Base-by-base conservation (phyloP, 108 stramenopile genomes). In the Stephanodiscus triporus region DNA sequence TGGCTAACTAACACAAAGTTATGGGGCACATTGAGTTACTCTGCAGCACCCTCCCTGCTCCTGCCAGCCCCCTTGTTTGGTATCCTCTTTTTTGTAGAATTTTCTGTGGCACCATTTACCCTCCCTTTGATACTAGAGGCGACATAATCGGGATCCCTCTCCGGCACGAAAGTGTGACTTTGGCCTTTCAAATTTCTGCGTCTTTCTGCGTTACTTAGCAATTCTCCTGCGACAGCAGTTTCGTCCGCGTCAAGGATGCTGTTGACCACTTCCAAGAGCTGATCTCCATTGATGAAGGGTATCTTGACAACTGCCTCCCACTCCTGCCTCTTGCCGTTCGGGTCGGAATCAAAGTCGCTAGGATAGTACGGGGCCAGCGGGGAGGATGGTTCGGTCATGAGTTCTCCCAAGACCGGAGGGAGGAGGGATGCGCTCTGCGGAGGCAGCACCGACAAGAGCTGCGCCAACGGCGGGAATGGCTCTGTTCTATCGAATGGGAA, bases 261-360 rank as follows among this genome's bases (percentile, higher is more conserved):
- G 29, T 88, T 74, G 13, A 98, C 90, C 51, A 89, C 90, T 23
- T 86, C 82, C 26, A 97, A 77, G 40, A 99, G 66, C 26, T 85
- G 56, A 38, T 84, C 86, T 58, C 90, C 91, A 36, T 97, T 96
- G 68, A 99, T 97, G 76, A 99, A 99, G 47, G 99, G 99, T 58
- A 99, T 93, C 58, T 97, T 79, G 53, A 96, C 96, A 71, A 99
- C 93, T 29, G 96, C 97, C 74, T 98, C 96, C 99, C 99, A 99
- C 10, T 92, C 83, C 64, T 91, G 91, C n/a, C 91, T 75, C 68
- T 96, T 96, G 22, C 95, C 95, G 69, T 96, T 96, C 3, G 90
- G 78, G 76, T 96, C 95, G 13, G 86, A 75, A 4, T 70, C 74
- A 72, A 96, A 96, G 59, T 90, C 90, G 54, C 66, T 56, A 11